phyloP scores from a whole-genome alignment of 192 early-diverging fungal species.

The Helicostylum pulchrum region DNA sequence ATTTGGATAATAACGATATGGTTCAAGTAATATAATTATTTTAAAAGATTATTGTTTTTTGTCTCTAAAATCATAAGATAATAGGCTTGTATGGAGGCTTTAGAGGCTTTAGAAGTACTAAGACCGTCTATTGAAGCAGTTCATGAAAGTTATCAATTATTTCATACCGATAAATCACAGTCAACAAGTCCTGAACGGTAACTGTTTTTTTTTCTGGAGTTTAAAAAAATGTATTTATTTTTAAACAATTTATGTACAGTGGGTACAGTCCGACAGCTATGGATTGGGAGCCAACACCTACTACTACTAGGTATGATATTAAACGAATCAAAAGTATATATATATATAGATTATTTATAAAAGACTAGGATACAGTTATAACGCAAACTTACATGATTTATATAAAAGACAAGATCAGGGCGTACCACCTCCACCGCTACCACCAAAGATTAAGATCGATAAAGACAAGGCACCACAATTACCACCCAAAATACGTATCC shows the following conservation, averaged over 20 bases:
- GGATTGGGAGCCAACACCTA: neutral
- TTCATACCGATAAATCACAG: neutral
- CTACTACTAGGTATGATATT: slow-evolving; percentile 27
- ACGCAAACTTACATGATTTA: neutral
- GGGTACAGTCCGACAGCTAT: neutral
- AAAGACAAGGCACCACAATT: slow-evolving; percentile 1
- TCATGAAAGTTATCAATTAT: slow-evolving; percentile 10
- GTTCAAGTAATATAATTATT: neutral
- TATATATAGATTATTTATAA: neutral
- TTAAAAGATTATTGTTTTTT: too few relatives aligned
- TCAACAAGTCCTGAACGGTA: neutral
- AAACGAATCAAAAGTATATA: neutral
- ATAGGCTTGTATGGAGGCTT: slow-evolving; percentile 48
- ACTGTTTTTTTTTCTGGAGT: slow-evolving; percentile 23
- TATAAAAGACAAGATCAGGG: too few relatives aligned
- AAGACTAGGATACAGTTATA: slow-evolving; percentile 2
- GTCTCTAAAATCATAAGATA: neutral
- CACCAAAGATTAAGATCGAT: slow-evolving; percentile 21
- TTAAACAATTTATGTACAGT: slow-evolving; percentile 11
- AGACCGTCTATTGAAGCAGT: slow-evolving; percentile 48
- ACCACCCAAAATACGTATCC: slow-evolving; percentile 13
- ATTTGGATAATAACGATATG: slow-evolving; percentile 45
- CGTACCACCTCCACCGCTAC: slow-evolving; percentile 17
- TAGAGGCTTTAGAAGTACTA: slow-evolving; percentile 52
- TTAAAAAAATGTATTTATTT: slow-evolving; percentile 19